Evolutionary conservation across 129 eudicot genomes (phyloP).

Genomic region (Sambucus nigra): DNA sequence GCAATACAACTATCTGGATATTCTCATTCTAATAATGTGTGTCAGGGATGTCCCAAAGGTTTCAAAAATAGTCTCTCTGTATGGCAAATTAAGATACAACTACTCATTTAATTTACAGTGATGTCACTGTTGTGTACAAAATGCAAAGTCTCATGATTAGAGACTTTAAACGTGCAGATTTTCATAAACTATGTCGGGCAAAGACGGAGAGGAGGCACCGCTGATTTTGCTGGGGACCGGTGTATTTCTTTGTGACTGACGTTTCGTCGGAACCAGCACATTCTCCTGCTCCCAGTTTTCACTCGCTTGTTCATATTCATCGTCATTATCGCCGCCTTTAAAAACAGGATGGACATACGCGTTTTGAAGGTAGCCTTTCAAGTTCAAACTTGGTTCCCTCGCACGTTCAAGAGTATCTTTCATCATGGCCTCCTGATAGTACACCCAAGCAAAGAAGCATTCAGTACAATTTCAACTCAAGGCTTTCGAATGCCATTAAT

Average conservation of each 20-base stretch:
- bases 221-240: slow-evolving; percentile 77
- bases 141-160: too few relatives aligned
- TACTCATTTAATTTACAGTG: too few relatives aligned
- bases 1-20: too few relatives aligned
- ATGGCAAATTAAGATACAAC: too few relatives aligned
- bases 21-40: too few relatives aligned
- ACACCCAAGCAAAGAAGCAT: not conserved
- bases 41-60: too few relatives aligned
- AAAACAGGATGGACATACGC: slow-evolving; percentile 80
- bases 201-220: slow-evolving; percentile 55
- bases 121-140: too few relatives aligned
- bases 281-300: slow-evolving; percentile 39
- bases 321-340: slow-evolving; percentile 31
- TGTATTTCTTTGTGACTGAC: slow-evolving; percentile 71
- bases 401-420: slow-evolving; percentile 98
- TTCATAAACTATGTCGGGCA: slow-evolving; percentile 30
- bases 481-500: too few relatives aligned
- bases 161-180: slow-evolving; percentile 18
- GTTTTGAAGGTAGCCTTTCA: slow-evolving; percentile 70
- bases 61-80: too few relatives aligned
- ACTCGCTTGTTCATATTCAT: slow-evolving; percentile 13
- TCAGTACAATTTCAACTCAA: too few relatives aligned
- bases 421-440: slow-evolving; percentile 92
- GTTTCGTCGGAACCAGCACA: slow-evolving; percentile 64
- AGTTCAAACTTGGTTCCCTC: slow-evolving; percentile 72